phyloP scores from a whole-genome alignment of 176 grass and related monocot genomes.

The Paspalum notatum region DNA sequence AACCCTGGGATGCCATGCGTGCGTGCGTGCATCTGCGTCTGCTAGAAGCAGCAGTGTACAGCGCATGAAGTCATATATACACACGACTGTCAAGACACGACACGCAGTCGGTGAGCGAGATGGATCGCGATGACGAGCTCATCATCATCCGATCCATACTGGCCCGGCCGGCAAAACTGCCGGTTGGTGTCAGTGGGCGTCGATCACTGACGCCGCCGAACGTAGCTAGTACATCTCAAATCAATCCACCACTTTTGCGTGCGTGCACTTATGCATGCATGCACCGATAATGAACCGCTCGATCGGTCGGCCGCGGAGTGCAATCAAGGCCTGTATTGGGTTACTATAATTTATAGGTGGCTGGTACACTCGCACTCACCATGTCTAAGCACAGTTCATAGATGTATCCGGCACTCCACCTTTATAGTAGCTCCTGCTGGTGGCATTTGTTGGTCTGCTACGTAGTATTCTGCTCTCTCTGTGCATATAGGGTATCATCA shows the following conservation, averaged over 20 bases:
- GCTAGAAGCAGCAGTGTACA: no score
- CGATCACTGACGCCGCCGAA: neutral
- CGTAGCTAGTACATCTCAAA: no score
- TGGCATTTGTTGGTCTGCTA: neutral
- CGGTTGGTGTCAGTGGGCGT: neutral
- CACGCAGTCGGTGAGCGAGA: no score
- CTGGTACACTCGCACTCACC: neutral
- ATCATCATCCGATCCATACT: neutral
- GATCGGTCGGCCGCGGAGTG: no score
- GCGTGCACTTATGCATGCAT: neutral
- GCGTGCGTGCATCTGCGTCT: no score
- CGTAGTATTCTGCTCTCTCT: no score
- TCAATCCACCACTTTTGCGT: neutral
- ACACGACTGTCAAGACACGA: no score
- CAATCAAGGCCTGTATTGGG: no score
- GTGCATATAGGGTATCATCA: neutral
- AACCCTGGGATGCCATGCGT: neutral
- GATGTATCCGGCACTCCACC: neutral
- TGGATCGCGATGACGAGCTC: neutral
- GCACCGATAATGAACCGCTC: no score
- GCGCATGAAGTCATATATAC: no score
- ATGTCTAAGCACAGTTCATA: neutral
- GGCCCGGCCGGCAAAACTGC: neutral
- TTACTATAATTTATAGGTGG: neutral
- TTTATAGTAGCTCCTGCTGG: neutral